phyloP scores from a whole-genome alignment of 768 basidiomycete species.

The Leccinum sublutescens region DNA sequence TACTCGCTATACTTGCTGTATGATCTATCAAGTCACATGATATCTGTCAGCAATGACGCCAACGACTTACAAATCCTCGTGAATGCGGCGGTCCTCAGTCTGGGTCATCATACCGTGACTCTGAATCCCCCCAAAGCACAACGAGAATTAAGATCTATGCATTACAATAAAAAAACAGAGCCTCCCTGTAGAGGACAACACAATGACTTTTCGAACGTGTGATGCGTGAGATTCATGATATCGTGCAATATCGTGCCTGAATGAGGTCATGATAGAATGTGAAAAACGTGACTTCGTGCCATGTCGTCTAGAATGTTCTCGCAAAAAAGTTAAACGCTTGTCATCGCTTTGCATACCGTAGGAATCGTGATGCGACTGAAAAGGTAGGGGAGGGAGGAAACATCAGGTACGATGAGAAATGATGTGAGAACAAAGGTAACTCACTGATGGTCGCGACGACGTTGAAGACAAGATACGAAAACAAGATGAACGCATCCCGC shows the following conservation, averaged over 20 bases:
- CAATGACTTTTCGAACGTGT: not conserved
- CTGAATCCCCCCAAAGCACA: not conserved
- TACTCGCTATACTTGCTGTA: not conserved
- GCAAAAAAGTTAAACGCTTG: not conserved
- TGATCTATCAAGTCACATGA: slow-evolving; percentile 4
- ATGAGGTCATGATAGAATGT: not conserved
- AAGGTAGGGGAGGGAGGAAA: not conserved
- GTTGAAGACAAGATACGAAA: slow-evolving; percentile 73
- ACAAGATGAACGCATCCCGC: slow-evolving; percentile 67
- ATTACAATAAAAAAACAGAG: not conserved
- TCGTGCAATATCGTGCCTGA: not conserved
- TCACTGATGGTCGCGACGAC: slow-evolving; percentile 53
- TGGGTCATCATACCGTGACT: not conserved
- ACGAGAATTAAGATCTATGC: not conserved
- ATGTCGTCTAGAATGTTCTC: not conserved
- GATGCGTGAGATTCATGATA: not conserved
- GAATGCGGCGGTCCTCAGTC: not conserved
- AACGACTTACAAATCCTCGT: not conserved
- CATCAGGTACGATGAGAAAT: not conserved
- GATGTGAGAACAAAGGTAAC: slow-evolving; percentile 6
- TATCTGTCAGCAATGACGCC: slow-evolving; percentile 2
- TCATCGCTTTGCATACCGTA: slow-evolving; percentile 66
- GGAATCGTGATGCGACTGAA: slow-evolving; percentile 63
- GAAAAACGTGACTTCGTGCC: not conserved
- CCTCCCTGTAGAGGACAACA: not conserved